phyloP scores from a whole-genome alignment of 495 filamentous ascomycete genomes.

The Aeminium ludgeri region DNA sequence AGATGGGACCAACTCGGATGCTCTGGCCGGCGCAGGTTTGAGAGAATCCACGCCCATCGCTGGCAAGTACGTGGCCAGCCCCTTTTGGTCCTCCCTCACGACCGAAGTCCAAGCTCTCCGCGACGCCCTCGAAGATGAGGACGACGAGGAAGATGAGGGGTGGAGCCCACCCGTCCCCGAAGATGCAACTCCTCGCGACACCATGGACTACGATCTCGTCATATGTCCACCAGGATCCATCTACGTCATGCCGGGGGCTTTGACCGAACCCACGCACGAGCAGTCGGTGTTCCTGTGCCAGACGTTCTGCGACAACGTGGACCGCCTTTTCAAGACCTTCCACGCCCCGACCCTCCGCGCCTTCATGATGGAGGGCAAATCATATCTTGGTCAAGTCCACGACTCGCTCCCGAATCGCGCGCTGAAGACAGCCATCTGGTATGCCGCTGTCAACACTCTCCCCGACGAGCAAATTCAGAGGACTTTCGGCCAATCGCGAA shows the following conservation, averaged over 20 bases:
- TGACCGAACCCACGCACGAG: constrained; percentile 6
- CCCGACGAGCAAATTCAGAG: constrained; percentile 6
- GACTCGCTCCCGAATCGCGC: constrained; percentile 1
- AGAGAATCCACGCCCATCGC: no score
- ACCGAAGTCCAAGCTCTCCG: constrained; percentile 12
- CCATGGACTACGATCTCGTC: constrained; percentile 9
- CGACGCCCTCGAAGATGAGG: constrained; percentile 13
- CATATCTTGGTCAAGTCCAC: constrained; percentile 12
- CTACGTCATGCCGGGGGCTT: constrained; percentile 13
- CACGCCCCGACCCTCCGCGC: constrained; percentile 3
- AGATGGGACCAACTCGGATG: background rate
- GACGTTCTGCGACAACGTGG: constrained; percentile 9
- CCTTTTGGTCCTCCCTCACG: constrained; percentile 10
- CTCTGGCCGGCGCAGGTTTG: background rate
- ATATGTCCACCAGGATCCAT: constrained; percentile 10
- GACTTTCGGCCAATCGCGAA: constrained; percentile 2
- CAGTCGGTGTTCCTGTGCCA: constrained; percentile 1
- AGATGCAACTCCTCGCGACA: background rate
- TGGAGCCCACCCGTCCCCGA: background rate
- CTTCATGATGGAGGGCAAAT: constrained; percentile 5
- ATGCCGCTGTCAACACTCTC: constrained; percentile 8
- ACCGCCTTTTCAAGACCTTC: constrained; percentile 8
- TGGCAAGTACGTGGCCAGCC: constrained; percentile 10
- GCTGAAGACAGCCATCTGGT: constrained; percentile 9
- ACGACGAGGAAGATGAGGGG: constrained; percentile 1